phyloP scores from a whole-genome alignment of 1,139 yeast species.

The Protomyces macrosporus region DNA sequence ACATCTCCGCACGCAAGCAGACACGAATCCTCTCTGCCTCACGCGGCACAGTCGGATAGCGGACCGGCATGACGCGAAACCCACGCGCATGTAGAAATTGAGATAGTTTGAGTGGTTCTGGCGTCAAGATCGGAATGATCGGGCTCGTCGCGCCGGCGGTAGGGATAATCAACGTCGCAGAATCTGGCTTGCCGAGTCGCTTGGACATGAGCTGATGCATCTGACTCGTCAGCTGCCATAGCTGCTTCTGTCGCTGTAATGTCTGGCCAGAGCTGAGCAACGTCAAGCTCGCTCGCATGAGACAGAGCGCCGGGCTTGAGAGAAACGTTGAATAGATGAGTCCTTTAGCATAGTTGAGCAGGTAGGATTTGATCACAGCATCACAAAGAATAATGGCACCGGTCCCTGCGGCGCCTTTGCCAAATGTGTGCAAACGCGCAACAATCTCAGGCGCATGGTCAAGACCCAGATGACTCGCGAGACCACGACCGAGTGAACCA shows the following conservation, averaged over 20 bases:
- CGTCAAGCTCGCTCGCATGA: constrained; percentile 6
- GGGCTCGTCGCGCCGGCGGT: constrained; percentile 28
- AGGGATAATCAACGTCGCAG: constrained; percentile 8
- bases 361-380: constrained; percentile 30
- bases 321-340: constrained; percentile 35
- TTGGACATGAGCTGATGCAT: constrained; percentile 8
- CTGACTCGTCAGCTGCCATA: constrained; percentile 25
- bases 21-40: constrained; percentile 35
- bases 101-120: constrained; percentile 33
- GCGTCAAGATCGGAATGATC: constrained; percentile 33
- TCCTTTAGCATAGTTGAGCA: constrained; percentile 36
- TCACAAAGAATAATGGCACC: constrained; percentile 35
- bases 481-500: constrained; percentile 34
- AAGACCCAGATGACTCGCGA: constrained; percentile 30
- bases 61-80: constrained; percentile 35
- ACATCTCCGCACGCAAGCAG: constrained; percentile 35
- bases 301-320: constrained; percentile 24
- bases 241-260: constrained; percentile 1
- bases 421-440: constrained; percentile 36
- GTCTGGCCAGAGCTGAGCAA: constrained; percentile 11
- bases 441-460: constrained; percentile 33
- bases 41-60: constrained; percentile 36
- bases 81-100: constrained; percentile 32
- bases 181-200: background rate
- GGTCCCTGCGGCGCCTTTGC: constrained; percentile 35